phyloP scores from a whole-genome alignment of 345 rosid genomes.

The Ceriops zippeliana region DNA sequence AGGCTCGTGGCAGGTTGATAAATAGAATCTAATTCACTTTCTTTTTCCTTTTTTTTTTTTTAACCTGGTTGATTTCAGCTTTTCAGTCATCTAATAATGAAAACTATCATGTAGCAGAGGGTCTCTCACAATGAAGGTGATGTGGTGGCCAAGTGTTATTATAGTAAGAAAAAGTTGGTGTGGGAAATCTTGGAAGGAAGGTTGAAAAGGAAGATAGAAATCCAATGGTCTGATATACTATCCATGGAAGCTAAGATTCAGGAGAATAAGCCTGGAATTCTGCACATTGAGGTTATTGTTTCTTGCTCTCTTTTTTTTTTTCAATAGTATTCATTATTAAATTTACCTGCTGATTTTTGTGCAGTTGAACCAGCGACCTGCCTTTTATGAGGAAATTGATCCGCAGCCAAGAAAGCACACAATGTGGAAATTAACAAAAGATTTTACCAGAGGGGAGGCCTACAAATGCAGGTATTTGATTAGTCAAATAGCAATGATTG shows the following conservation, averaged over 20 bases:
- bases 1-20: neutral
- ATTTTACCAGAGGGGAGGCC: slow-evolving; percentile 49
- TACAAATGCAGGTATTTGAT: slow-evolving; percentile 31
- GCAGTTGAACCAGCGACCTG: slow-evolving; percentile 40
- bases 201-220: slow-evolving; percentile 42
- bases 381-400: slow-evolving; percentile 35
- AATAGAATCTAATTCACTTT: neutral
- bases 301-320: neutral
- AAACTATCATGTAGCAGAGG: slow-evolving; percentile 27
- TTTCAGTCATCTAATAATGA: too few species aligned
- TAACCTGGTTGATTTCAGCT: neutral
- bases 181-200: slow-evolving; percentile 50
- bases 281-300: slow-evolving; percentile 33
- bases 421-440: slow-evolving; percentile 35
- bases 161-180: slow-evolving; percentile 48
- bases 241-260: slow-evolving; percentile 24
- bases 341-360: neutral
- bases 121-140: slow-evolving; percentile 35
- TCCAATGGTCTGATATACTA: slow-evolving; percentile 34
- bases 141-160: slow-evolving; percentile 58
- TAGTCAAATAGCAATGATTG: neutral
- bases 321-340: neutral
- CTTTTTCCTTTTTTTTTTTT: neutral
- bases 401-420: slow-evolving; percentile 43
- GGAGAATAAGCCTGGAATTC: slow-evolving; percentile 24